Evolutionary conservation across 305 asterid species (phyloP), one percentile per base, ranked within the genome.

Genomic region (Vinca major): DNA sequence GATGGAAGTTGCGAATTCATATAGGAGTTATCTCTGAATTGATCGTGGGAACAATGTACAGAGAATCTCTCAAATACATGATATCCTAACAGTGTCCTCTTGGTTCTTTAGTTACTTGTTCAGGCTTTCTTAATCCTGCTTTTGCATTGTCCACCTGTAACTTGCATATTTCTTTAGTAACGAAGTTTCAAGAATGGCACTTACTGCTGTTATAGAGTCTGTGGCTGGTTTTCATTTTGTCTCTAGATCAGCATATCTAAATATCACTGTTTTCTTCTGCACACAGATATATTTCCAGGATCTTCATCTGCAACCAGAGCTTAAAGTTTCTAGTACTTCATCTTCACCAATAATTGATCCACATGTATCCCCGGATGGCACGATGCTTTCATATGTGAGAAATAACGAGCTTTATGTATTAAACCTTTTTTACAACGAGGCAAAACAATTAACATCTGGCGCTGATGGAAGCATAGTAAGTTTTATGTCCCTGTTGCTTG

Each of bases 351-450:
- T 92, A 76, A 82, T 89, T 71, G 98, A 92, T 81, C 96, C 98
- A 61, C 98, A 84, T 75, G 69, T 80, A 67, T 89, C 98, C 73
- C 98, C 97, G 5, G 96, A 88, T 80, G 96, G 98, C 66, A 78
- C 91, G 70, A 85, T 72, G 88, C 88, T 92, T 77, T 85, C 96
- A 26, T 92, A 84, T 67, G 96, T 92, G 79, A 85, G 79, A 76
- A 86, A 85, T 73, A 76, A 80, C 47, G 97, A 88, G 85, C 89
- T 92, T 67, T 87, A 85, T 44, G 86, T 86, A 79, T 75, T 83
- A 37, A 87, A 86, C 77, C 79, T 92, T 65, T 53, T 79, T 36
- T 56, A 65, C 78, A 77, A 84, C 69, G 73, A 74, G 43, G 80
- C 89, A 44, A 88, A 80, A 79, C 96, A 88, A 81, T 77, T 92